Evolutionary conservation across 768 basidiomycete species (phyloP).

Genomic region (Leccinum arenicola): DNA sequence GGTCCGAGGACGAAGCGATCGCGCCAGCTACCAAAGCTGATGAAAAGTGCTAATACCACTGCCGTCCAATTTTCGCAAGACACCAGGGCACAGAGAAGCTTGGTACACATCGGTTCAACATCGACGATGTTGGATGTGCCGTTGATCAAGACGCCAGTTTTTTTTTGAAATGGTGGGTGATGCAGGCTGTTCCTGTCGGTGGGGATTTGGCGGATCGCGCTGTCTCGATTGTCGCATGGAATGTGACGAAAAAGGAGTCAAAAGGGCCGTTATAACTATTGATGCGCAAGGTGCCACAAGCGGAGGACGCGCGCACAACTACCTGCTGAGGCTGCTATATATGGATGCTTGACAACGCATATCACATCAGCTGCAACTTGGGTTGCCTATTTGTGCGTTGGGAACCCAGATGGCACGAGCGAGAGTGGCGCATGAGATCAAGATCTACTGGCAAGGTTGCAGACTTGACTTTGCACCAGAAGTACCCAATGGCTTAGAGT

Average conservation of each 20-base stretch:
- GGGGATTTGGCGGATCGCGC: no score
- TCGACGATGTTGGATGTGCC: no score
- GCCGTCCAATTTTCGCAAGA: no score
- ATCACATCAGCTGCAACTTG: neutral
- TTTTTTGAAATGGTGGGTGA: no score
- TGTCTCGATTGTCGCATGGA: neutral
- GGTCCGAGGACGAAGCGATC: no score
- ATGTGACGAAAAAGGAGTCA: conserved; percentile 23
- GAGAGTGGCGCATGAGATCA: conserved; percentile 18
- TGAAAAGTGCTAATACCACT: no score
- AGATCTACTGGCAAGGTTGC: conserved; percentile 8
- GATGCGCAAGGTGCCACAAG: conserved; percentile 41
- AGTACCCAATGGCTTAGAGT: neutral
- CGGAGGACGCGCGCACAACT: conserved; percentile 43
- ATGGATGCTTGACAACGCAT: conserved; percentile 62
- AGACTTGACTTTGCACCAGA: neutral
- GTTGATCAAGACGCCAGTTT: neutral
- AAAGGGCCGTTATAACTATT: conserved; percentile 30
- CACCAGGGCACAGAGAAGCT: no score
- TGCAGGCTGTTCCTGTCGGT: conserved; percentile 62
- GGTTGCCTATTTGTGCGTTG: no score
- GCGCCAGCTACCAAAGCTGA: no score
- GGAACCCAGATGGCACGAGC: conserved; percentile 9
- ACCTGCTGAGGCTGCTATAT: conserved; percentile 45
- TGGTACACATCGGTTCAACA: no score